A percentile compares a stretch with the other conserved stretches of the same genome.
Conservation (phyloP, 345 rosid genomes). For the Lenwebbia sp. region DNA sequence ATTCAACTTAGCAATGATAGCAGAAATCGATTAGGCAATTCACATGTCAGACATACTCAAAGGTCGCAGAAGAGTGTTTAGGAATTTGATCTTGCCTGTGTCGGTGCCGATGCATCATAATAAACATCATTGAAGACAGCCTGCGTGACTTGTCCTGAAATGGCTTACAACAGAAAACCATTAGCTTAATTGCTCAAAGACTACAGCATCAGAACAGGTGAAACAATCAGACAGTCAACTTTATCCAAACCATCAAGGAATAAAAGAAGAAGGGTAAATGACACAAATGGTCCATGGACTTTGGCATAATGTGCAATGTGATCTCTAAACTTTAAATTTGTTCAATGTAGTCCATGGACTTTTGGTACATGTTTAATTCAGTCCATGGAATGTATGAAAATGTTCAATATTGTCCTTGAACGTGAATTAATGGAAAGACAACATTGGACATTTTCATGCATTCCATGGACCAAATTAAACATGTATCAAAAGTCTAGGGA, state of each 20-base stretch:
- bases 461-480: too few relatives aligned
- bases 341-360: too few relatives aligned
- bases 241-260: not conserved
- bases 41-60: not conserved
- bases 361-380: too few relatives aligned
- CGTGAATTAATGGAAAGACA: too few relatives aligned
- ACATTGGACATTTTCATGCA: too few relatives aligned
- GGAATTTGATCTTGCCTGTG: constrained; percentile 1
- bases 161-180: not conserved
- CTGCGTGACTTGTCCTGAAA: not conserved
- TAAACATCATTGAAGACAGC: not conserved
- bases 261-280: not conserved
- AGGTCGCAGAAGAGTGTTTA: not conserved
- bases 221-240: not conserved
- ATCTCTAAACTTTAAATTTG: too few relatives aligned
- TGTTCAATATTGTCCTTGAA: too few relatives aligned
- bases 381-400: too few relatives aligned
- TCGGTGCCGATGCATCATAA: constrained; percentile 1
- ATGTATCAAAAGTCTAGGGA: too few relatives aligned
- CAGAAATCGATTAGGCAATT: not conserved
- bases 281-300: too few relatives aligned
- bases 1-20: not conserved
- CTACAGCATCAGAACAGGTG: not conserved
- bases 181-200: not conserved
- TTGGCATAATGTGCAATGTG: too few relatives aligned